A percentile compares a stretch with the other conserved stretches of the same genome.
Evolutionary conservation across 176 grass and related monocot species (phyloP).

Genomic region (Tuctoria greenei): DNA sequence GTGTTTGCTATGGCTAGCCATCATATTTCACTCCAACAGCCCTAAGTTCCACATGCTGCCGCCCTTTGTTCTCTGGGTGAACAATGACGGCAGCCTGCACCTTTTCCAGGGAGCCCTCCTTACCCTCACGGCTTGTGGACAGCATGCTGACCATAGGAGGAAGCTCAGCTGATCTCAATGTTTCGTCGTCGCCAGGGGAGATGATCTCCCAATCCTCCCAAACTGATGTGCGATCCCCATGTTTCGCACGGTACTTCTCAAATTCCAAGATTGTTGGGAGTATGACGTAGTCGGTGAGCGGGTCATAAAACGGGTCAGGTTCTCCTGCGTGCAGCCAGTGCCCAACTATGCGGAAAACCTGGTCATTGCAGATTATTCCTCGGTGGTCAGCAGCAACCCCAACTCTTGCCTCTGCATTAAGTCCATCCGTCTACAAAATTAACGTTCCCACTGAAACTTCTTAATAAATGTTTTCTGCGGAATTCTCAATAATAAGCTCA

Average conservation of each 20-base stretch:
- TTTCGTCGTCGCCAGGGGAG: constrained; percentile 22
- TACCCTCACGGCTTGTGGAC: constrained; percentile 38
- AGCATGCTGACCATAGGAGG: constrained; percentile 51
- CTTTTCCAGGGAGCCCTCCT: constrained; percentile 40
- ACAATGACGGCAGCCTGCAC: constrained; percentile 48
- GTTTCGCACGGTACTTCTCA: constrained; percentile 43
- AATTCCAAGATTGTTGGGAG: constrained; percentile 70
- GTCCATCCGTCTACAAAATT: constrained; percentile 61
- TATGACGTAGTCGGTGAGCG: constrained; percentile 76
- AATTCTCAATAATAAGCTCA: neutral
- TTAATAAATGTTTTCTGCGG: neutral
- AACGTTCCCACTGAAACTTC: neutral
- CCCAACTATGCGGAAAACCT: constrained; percentile 71
- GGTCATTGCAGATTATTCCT: constrained; percentile 61
- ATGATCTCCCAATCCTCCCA: constrained; percentile 87
- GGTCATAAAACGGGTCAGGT: constrained; percentile 82
- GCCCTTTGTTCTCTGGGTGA: constrained; percentile 48
- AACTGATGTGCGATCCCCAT: constrained; percentile 41
- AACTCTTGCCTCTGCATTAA: constrained; percentile 68
- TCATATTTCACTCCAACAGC: constrained; percentile 57
- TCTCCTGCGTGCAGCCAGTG: constrained; percentile 77
- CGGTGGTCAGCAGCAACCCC: constrained; percentile 84
- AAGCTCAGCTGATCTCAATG: constrained; percentile 42
- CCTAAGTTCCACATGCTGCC: constrained; percentile 60
- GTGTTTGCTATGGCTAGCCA: neutral